Conservation (phyloP, 768 basidiomycete species). For the Xerocomellus dryophilus region DNA sequence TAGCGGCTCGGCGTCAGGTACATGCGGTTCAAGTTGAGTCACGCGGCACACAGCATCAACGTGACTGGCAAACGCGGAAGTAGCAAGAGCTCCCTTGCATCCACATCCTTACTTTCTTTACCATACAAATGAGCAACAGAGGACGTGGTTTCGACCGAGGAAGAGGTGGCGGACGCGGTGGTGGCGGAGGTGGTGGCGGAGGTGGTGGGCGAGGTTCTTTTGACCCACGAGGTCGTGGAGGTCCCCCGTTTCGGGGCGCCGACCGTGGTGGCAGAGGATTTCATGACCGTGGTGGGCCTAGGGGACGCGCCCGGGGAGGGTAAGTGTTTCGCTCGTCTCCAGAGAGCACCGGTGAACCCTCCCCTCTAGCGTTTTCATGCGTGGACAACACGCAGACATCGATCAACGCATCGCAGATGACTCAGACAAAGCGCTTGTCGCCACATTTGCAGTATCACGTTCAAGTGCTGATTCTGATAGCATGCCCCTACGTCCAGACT, state of each 20-base stretch:
- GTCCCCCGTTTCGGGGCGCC: slow-evolving; percentile 27
- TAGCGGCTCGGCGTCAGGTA: neutral
- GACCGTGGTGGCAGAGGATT: slow-evolving; percentile 34
- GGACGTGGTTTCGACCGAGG: slow-evolving; percentile 41
- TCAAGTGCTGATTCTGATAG: slow-evolving; percentile 21
- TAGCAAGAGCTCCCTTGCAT: neutral
- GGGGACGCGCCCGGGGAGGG: slow-evolving; percentile 40
- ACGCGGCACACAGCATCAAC: slow-evolving; percentile 20
- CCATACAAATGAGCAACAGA: slow-evolving; percentile 34
- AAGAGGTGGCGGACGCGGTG: slow-evolving; percentile 36
- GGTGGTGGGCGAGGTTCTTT: slow-evolving; percentile 35
- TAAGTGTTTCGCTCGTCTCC: slow-evolving; percentile 18
- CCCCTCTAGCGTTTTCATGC: slow-evolving; percentile 39
- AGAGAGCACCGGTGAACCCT: neutral
- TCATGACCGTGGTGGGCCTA: slow-evolving; percentile 25
- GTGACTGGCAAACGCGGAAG: slow-evolving; percentile 8
- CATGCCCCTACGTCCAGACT: slow-evolving; percentile 49
- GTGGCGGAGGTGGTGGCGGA: slow-evolving; percentile 30
- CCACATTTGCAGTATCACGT: slow-evolving; percentile 28
- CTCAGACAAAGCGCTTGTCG: slow-evolving; percentile 45
- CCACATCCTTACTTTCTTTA: neutral
- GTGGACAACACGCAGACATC: slow-evolving; percentile 42
- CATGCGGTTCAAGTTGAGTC: too few species aligned
- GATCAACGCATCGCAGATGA: slow-evolving; percentile 48
- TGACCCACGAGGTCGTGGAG: slow-evolving; percentile 27